Evolutionary conservation across 1,284 basidiomycete species (phyloP), one percentile per base, ranked within the genome.

Genomic region (Phellopilus nigrolimitatus): DNA sequence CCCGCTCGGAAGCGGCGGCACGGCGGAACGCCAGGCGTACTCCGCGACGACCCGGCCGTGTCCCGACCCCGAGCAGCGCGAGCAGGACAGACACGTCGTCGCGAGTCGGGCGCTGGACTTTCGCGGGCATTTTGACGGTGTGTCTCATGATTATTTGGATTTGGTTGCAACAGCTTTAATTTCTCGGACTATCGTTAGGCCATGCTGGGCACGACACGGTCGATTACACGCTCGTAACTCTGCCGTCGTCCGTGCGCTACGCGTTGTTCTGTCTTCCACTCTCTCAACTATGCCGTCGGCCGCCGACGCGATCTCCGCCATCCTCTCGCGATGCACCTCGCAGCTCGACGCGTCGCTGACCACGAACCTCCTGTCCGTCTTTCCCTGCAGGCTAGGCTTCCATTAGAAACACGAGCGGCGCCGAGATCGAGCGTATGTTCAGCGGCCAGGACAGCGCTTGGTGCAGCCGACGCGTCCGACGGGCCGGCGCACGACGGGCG

Each of bases 81-180:
- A 21, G 15, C 50, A 51, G 43, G 50, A 51, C 59, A 73, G 83
- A 47, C 80, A 80, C 57, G 71, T 79, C 22, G 73, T 83, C 48
- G 75, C 74, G 10, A 70, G 76, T 58, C 68, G 86, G 56, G 66
- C 78, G 33, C 67, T 86, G 83, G 83, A 73, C 72, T 6, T 72
- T 86, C 56, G 79, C 79, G 0, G 82, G 78, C 34, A 79, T 86
- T 86, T 86, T 59, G 83, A 86, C 63, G 82, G 82, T 83, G 57
- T 47, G 74, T 17, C n/a, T n/a, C n/a, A n/a, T n/a, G n/a, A n/a
- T n/a, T n/a, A n/a, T n/a, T n/a, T n/a, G n/a, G 13, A n/a, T 25
- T 5, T 37, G 31, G 61, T 40, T 37, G 25, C 25, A 8, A 2
- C 17, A 42, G n/a, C 36, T 34, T 45, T 42, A 22, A 24, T 10